phyloP scores from a whole-genome alignment of 306 rosid genomes.

The Styphnolobium japonicum region DNA sequence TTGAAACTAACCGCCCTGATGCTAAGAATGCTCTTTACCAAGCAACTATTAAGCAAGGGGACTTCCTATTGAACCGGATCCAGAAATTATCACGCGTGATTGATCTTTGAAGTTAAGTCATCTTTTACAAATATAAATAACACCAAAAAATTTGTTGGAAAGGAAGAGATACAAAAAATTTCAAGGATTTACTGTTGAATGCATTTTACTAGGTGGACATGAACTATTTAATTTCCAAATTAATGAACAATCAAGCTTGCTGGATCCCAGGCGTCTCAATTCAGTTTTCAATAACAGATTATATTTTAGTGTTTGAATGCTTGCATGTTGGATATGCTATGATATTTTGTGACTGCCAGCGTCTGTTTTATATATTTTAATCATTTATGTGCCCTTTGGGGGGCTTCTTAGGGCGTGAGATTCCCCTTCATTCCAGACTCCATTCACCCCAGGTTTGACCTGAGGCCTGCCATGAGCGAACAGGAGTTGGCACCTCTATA shows the following conservation, averaged over 20 bases:
- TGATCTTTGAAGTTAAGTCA: slow-evolving; percentile 57
- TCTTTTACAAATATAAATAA: neutral
- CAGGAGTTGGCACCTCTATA: too few species aligned
- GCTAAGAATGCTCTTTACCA: slow-evolving; percentile 96
- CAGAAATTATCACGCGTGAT: slow-evolving; percentile 94
- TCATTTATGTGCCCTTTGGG: neutral
- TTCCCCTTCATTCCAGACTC: neutral
- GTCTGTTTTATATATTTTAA: neutral
- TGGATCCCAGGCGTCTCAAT: neutral
- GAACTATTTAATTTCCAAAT: slow-evolving; percentile 14
- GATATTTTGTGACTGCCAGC: neutral
- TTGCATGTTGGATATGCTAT: neutral
- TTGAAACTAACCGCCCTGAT: slow-evolving; percentile 93
- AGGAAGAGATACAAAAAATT: slow-evolving; percentile 9
- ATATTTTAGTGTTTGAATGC: slow-evolving; percentile 3
- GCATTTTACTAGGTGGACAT: slow-evolving; percentile 13
- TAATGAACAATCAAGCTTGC: slow-evolving; percentile 3
- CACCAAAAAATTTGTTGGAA: neutral
- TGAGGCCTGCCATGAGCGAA: neutral
- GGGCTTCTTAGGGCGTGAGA: neutral
- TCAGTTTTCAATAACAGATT: neutral
- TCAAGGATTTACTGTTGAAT: slow-evolving; percentile 17
- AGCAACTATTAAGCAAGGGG: slow-evolving; percentile 98
- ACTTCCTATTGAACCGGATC: slow-evolving; percentile 84
- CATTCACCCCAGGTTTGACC: neutral